Conservation (phyloP, 2,329 filamentous ascomycete genomes). For the Dactylellina haptotyla region DNA sequence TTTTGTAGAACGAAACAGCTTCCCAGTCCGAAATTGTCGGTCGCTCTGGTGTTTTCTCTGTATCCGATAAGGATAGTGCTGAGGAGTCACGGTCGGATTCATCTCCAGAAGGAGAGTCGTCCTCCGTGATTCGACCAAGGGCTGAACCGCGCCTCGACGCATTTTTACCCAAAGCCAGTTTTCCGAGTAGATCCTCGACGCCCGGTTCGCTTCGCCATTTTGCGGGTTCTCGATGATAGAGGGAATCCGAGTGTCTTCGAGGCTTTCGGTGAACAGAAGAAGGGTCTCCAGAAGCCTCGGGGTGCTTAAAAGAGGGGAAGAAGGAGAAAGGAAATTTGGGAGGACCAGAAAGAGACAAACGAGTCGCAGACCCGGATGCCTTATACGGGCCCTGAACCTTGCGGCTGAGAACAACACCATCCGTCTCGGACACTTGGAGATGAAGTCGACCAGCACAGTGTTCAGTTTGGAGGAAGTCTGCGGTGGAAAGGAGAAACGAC, state of each 20-base stretch:
- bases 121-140: neutral
- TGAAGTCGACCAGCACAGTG: constrained; percentile 22
- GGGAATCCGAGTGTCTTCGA: constrained; percentile 31
- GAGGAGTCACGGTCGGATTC: constrained; percentile 21
- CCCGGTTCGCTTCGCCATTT: constrained; percentile 29
- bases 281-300: constrained; percentile 4
- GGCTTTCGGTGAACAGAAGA: neutral
- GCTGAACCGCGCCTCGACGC: neutral
- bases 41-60: neutral
- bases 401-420: constrained; percentile 42
- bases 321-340: constrained; percentile 18
- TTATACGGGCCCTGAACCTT: constrained; percentile 29
- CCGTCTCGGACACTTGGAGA: constrained; percentile 10
- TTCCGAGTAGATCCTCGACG: constrained; percentile 27
- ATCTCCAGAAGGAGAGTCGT: neutral
- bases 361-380: constrained; percentile 5
- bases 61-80: neutral
- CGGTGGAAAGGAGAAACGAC: constrained; percentile 26
- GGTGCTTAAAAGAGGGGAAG: constrained; percentile 29
- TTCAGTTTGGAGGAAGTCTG: constrained; percentile 22
- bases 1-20: constrained; percentile 22
- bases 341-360: constrained; percentile 34
- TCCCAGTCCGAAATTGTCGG: constrained; percentile 31
- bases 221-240: neutral
- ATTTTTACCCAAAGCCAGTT: constrained; percentile 27